A percentile compares a stretch with the other conserved stretches of the same genome.
These are phyloP conservation scores for Dioscorea cayenensis DNA, from an alignment of 116 monocot species.

Conservation along the genomic window DNA sequence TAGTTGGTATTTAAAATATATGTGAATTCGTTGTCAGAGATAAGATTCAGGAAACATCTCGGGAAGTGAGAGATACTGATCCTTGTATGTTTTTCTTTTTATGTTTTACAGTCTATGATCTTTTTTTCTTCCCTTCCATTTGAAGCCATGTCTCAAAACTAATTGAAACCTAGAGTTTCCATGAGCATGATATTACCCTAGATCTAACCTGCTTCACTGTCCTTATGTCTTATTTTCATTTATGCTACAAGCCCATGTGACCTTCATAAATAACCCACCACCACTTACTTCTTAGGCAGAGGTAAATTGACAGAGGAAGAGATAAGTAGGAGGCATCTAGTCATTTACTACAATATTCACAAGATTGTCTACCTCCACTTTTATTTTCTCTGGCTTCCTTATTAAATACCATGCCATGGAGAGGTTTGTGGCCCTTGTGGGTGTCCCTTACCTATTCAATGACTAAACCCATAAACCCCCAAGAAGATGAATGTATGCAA, in stretches of 20 bases:
- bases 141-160: background rate
- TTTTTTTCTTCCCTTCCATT: background rate
- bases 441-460: background rate
- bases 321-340: background rate
- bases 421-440: background rate
- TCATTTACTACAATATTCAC: background rate
- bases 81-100: too few relatives aligned
- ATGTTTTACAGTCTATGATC: background rate
- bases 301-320: background rate
- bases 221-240: background rate
- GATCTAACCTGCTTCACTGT: background rate
- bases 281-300: background rate
- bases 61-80: too few relatives aligned
- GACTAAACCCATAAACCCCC: background rate
- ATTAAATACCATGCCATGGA: background rate
- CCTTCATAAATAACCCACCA: background rate
- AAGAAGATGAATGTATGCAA: too few relatives aligned
- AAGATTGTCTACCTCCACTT: background rate
- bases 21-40: too few relatives aligned
- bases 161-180: background rate
- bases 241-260: background rate
- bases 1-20: too few relatives aligned
- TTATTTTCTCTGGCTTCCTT: background rate
- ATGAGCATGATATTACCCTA: background rate
- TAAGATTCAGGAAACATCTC: too few relatives aligned